phyloP scores from a whole-genome alignment of 73 alveolate genomes.

The Paramecium octaurelia region DNA sequence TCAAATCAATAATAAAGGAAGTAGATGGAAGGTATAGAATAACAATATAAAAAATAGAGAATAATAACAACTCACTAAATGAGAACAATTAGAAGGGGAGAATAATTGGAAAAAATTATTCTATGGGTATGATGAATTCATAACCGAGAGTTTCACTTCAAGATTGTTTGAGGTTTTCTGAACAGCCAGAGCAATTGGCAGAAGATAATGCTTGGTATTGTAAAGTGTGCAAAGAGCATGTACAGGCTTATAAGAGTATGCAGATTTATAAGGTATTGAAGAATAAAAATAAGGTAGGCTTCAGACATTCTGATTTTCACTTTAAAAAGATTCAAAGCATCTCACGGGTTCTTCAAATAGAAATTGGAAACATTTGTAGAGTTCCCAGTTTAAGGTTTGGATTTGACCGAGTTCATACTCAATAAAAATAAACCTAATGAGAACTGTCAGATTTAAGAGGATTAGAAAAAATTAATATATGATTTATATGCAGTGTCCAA shows the following conservation, averaged over 20 bases:
- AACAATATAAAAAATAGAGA: neutral
- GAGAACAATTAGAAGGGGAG: neutral
- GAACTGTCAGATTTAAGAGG: slow-evolving; percentile 10
- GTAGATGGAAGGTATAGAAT: neutral
- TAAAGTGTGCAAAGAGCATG: slow-evolving; percentile 78
- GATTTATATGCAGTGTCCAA: slow-evolving; percentile 75
- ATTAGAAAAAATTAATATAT: slow-evolving; percentile 60
- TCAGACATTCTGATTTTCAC: slow-evolving; percentile 85
- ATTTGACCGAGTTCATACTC: slow-evolving; percentile 59
- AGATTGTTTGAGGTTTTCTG: slow-evolving; percentile 37
- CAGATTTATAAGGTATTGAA: slow-evolving; percentile 22
- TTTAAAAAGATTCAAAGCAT: slow-evolving; percentile 80
- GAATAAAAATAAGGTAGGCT: slow-evolving; percentile 61
- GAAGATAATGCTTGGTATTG: slow-evolving; percentile 92
- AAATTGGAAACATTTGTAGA: slow-evolving; percentile 74
- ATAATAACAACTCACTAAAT: neutral
- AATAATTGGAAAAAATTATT: neutral
- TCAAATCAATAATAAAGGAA: neutral
- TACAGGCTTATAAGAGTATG: slow-evolving; percentile 74
- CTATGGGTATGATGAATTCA: neutral
- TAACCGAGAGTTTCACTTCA: neutral
- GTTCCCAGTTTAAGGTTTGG: slow-evolving; percentile 70
- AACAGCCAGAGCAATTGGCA: slow-evolving; percentile 74
- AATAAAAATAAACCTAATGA: slow-evolving; percentile 39
- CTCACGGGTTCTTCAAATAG: slow-evolving; percentile 52